Percentiles rank a stretch among this genome's conserved stretches.
These are phyloP conservation scores for Aspergillus cavernicola DNA, from an alignment of 495 filamentous ascomycete genomes.

Conservation along the genomic window DNA sequence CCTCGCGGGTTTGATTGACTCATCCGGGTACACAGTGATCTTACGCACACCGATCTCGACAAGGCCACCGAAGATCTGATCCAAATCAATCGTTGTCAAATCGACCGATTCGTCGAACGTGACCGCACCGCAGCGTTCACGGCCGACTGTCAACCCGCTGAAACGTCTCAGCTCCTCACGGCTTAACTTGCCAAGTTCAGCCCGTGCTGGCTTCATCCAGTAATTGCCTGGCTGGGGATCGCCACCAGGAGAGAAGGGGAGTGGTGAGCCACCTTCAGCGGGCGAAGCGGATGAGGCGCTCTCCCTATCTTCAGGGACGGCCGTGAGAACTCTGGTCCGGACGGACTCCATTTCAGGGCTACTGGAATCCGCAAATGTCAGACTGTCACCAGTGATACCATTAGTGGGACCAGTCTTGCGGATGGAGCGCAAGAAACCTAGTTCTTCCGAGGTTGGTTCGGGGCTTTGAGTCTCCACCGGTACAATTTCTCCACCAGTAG, in stretches of 20 bases:
- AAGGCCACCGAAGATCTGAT: conserved; percentile 67
- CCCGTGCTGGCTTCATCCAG: conserved; percentile 72
- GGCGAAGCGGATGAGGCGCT: conserved; percentile 20
- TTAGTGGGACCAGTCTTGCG: conserved; percentile 43
- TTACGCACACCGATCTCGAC: conserved; percentile 69
- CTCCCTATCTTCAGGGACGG: conserved; percentile 68
- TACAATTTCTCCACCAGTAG: conserved; percentile 42
- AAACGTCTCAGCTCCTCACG: conserved; percentile 68
- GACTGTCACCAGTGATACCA: conserved; percentile 45
- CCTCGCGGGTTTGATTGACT: conserved; percentile 67
- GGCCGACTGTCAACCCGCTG: conserved; percentile 72
- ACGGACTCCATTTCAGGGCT: conserved; percentile 69
- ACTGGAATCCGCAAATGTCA: conserved; percentile 23
- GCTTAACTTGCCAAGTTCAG: conserved; percentile 70
- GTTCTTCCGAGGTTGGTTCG: conserved; percentile 60
- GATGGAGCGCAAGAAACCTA: conserved; percentile 61
- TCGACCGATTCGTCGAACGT: conserved; percentile 80
- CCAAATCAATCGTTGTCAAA: conserved; percentile 65
- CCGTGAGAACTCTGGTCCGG: conserved; percentile 70
- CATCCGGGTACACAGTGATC: conserved; percentile 80
- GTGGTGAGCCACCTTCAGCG: conserved; percentile 29
- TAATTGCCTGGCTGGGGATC: conserved; percentile 70
- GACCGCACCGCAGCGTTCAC: conserved; percentile 72
- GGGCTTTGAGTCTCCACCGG: conserved; percentile 44
- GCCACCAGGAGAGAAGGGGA: conserved; percentile 30